phyloP scores from a whole-genome alignment of 176 grass and related monocot species.

The Saccharum spontaneum region DNA sequence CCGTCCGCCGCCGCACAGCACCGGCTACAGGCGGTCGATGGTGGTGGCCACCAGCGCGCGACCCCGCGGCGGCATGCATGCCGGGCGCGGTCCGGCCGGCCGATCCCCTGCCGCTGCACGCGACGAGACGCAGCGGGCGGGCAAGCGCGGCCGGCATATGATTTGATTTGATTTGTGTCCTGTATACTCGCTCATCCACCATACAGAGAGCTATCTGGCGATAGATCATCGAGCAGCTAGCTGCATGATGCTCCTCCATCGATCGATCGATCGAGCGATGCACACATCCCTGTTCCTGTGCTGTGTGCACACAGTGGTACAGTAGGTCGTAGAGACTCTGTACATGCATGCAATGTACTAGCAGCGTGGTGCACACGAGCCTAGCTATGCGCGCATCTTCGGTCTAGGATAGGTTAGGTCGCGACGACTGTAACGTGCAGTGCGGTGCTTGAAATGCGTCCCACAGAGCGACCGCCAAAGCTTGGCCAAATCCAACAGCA shows the following conservation, averaged over 20 bases:
- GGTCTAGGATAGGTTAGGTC: not conserved
- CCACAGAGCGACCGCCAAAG: not conserved
- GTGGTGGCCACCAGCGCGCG: not conserved
- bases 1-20: not conserved
- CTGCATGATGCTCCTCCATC: too few species aligned
- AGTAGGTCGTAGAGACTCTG: not conserved
- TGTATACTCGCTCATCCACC: not conserved
- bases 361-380: not conserved
- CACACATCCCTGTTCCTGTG: slow-evolving; percentile 8
- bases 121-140: not conserved
- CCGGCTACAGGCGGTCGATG: not conserved
- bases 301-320: slow-evolving; percentile 2
- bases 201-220: too few species aligned
- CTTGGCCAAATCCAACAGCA: not conserved
- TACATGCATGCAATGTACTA: not conserved
- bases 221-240: not conserved
- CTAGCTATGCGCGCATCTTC: not conserved
- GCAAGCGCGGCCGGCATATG: not conserved
- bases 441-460: not conserved
- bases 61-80: not conserved
- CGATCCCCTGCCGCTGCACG: not conserved
- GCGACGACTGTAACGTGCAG: not conserved
- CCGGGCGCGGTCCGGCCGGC: not conserved
- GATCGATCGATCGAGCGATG: not conserved
- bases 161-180: not conserved